Evolutionary conservation across 1,284 basidiomycete species (phyloP), one percentile per base, ranked within the genome.

Genomic region (Cystobasidium sp.): DNA sequence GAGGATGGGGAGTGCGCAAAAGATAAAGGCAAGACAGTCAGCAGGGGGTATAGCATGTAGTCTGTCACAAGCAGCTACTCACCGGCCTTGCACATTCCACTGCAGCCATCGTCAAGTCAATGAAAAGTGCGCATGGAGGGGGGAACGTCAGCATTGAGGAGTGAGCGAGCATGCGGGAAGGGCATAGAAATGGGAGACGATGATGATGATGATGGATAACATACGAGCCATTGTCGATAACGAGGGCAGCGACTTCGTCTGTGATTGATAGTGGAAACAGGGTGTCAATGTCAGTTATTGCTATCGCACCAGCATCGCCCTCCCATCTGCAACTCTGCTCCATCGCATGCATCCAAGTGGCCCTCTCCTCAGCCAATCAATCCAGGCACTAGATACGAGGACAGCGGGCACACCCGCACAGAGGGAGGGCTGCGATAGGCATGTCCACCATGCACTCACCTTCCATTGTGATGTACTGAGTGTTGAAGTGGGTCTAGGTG

Each of bases 61-160:
- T 61, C 22, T 46, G 52, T 65, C 41, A 59, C 59, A 68, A 68
- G 39, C 16, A n/a, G 31, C 44, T n/a, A 61, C 70, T 44, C 44
- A 73, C 92, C 92, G 86, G 91, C 91, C 86, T 93, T 93, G 88
- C 91, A 93, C 91, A 93, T 94, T 84, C 91, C 91, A 89, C 90
- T 63, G 71, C 14, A 31, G 31, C 31, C 31, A 14, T 43, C 10
- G 58, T n/a, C 39, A 22, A 49, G 63, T n/a, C 14, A 22, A 14
- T 14, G 24, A 49, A 8, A 10, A 16, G 18, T 8, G 47, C 16
- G 46, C 49, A 10, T 44, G 58, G 20, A 47, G 18, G 31, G 31
- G 39, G 55, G 51, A 46, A 49, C 44, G 58, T 47, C 68, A 71
- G 59, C 47, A 31, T 16, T 20, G 39, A n/a, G 66, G 14, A 58